These are phyloP conservation scores for Lepraria neglecta DNA, from an alignment of 495 filamentous ascomycete genomes.

Conservation along the genomic window DNA sequence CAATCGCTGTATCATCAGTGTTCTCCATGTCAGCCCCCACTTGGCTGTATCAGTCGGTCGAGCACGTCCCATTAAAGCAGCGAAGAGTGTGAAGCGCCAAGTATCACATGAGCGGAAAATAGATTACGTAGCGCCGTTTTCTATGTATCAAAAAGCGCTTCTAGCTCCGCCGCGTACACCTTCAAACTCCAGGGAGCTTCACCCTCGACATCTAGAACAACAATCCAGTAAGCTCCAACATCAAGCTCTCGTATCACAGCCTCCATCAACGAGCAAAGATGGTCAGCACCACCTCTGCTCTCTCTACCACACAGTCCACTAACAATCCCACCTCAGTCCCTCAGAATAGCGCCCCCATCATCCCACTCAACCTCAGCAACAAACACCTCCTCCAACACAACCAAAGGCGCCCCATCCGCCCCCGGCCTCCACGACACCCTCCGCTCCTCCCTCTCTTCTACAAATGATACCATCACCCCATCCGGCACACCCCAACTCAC, in stretches of 20 bases:
- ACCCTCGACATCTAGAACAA: neutral
- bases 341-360: constrained; percentile 74
- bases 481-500: constrained; percentile 41
- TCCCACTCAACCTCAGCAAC: constrained; percentile 49
- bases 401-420: constrained; percentile 71
- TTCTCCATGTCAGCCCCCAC: no score
- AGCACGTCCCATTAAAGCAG: no score
- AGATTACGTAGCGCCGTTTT: constrained; percentile 1
- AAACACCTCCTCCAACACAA: constrained; percentile 31
- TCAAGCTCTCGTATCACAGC: neutral
- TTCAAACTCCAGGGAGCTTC: neutral
- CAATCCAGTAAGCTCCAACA: neutral
- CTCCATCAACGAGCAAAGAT: constrained; percentile 28
- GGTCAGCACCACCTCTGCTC: constrained; percentile 72
- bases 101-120: neutral
- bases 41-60: no score
- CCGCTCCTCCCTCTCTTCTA: constrained; percentile 58
- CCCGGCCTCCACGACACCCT: constrained; percentile 89
- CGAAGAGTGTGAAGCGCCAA: no score
- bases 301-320: constrained; percentile 44
- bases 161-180: constrained; percentile 9
- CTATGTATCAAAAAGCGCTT: neutral
- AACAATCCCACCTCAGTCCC: constrained; percentile 53
- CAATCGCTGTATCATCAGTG: no score
- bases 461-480: constrained; percentile 24